A percentile compares a stretch with the other conserved stretches of the same genome.
Evolutionary conservation across 768 basidiomycete genomes (phyloP).

Genomic region (Coprinopsis marcescibilis): DNA sequence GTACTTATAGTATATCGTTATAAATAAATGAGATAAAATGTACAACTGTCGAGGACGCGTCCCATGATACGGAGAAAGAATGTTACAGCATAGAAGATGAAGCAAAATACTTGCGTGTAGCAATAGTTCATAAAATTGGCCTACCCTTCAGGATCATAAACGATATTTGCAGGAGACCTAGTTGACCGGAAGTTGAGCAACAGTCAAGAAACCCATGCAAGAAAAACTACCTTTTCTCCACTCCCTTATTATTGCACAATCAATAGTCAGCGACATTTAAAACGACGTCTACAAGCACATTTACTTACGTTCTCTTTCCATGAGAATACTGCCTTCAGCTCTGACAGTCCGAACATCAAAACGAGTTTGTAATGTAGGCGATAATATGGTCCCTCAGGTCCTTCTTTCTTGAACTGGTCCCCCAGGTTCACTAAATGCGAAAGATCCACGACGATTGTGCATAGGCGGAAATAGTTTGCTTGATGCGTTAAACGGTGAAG

Average conservation of each 20-base stretch:
- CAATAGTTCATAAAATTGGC: background rate
- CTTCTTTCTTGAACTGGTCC: conserved; percentile 7
- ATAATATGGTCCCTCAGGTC: conserved; percentile 17
- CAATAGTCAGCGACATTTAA: background rate
- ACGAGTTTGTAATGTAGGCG: conserved; percentile 31
- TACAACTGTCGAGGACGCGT: too few relatives aligned
- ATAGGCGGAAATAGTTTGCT: conserved; percentile 17
- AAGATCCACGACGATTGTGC: conserved; percentile 18
- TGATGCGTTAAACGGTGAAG: background rate
- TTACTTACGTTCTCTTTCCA: conserved; percentile 40
- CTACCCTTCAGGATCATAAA: conserved; percentile 7
- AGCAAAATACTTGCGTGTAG: too few relatives aligned
- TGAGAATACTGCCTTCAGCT: conserved; percentile 38
- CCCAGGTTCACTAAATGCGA: conserved; percentile 4
- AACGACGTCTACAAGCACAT: background rate
- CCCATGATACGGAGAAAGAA: too few relatives aligned
- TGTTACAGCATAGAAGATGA: too few relatives aligned
- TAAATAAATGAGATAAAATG: too few relatives aligned
- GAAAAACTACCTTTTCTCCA: conserved; percentile 10
- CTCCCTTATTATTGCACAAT: conserved; percentile 4
- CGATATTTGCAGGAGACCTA: conserved; percentile 8
- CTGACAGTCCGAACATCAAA: conserved; percentile 38
- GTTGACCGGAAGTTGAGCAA: background rate
- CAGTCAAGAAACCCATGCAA: background rate
- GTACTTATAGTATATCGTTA: too few relatives aligned